These are phyloP conservation scores for Amauroascus niger DNA, from an alignment of 2,329 filamentous ascomycete species.

Conservation along the genomic window DNA sequence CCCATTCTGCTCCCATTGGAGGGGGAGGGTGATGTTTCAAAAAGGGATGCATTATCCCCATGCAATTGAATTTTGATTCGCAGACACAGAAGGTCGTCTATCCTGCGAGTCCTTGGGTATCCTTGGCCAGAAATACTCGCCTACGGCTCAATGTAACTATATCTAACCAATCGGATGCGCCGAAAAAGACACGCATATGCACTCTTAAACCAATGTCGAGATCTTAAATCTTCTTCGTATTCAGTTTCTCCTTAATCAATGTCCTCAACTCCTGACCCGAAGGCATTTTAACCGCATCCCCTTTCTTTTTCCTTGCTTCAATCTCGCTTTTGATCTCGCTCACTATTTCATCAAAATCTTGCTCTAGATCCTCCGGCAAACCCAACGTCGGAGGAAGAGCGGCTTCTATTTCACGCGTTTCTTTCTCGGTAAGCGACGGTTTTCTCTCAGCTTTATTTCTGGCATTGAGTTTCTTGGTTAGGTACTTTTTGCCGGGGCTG, in stretches of 20 bases:
- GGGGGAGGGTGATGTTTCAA: not conserved
- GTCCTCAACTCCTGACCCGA: conserved; percentile 43
- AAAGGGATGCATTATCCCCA: not conserved
- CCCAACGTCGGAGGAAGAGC: conserved; percentile 56
- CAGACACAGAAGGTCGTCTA: not conserved
- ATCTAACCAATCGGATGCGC: not conserved
- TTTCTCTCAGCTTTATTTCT: conserved; percentile 30
- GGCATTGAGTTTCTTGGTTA: conserved; percentile 51
- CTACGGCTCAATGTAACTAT: not conserved
- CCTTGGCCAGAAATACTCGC: not conserved
- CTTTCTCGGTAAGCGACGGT: not conserved
- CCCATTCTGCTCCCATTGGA: not conserved
- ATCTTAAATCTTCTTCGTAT: too few species aligned
- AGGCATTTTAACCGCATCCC: conserved; percentile 38
- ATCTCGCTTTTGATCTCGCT: conserved; percentile 65
- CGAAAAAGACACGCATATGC: not conserved
- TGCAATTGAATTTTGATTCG: too few species aligned
- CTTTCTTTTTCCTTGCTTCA: conserved; percentile 47
- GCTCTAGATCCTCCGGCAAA: conserved; percentile 63
- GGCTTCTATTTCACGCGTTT: not conserved
- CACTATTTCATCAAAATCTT: conserved; percentile 68
- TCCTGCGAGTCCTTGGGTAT: not conserved
- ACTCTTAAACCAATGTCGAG: too few species aligned
- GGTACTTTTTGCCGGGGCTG: conserved; percentile 58
- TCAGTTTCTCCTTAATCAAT: conserved; percentile 43